Evolutionary conservation across 495 filamentous ascomycete genomes (phyloP).

Genomic region (Xylaria flabelliformis): DNA sequence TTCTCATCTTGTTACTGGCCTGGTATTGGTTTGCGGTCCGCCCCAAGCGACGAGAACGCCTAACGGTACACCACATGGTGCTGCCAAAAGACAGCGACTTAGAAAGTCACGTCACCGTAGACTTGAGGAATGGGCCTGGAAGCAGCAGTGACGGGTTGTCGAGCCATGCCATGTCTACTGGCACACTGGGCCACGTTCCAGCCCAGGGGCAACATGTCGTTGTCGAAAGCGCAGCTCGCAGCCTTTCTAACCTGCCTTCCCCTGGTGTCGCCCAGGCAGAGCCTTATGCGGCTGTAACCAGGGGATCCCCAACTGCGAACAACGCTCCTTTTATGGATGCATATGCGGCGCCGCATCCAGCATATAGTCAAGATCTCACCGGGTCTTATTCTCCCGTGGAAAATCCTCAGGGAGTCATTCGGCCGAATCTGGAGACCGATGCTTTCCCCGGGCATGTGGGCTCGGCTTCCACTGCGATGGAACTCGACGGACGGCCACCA

Average conservation of each 20-base stretch:
- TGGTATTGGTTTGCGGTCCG: conserved; percentile 35
- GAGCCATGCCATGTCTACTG: background rate
- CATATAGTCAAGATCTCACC: background rate
- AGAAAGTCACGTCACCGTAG: conserved; percentile 27
- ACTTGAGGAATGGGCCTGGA: background rate
- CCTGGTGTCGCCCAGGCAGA: background rate
- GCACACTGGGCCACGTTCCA: background rate
- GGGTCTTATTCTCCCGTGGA: background rate
- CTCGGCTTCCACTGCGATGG: background rate
- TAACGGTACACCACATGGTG: background rate
- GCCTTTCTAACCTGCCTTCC: background rate
- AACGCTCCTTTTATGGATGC: background rate
- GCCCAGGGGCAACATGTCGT: background rate
- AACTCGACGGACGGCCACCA: conserved; percentile 7
- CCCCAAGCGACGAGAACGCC: conserved; percentile 28
- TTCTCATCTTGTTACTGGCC: conserved; percentile 23
- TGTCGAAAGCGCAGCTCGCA: background rate
- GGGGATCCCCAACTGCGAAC: background rate
- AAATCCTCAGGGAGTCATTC: background rate
- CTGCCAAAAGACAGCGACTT: conserved; percentile 28
- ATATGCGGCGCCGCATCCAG: background rate
- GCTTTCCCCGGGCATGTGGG: background rate
- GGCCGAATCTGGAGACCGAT: background rate
- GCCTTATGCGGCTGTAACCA: background rate
- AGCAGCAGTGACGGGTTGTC: conserved; percentile 11